These are phyloP conservation scores for Nepenthes alata DNA, from an alignment of 179 eudicot genomes.

Conservation along the genomic window DNA sequence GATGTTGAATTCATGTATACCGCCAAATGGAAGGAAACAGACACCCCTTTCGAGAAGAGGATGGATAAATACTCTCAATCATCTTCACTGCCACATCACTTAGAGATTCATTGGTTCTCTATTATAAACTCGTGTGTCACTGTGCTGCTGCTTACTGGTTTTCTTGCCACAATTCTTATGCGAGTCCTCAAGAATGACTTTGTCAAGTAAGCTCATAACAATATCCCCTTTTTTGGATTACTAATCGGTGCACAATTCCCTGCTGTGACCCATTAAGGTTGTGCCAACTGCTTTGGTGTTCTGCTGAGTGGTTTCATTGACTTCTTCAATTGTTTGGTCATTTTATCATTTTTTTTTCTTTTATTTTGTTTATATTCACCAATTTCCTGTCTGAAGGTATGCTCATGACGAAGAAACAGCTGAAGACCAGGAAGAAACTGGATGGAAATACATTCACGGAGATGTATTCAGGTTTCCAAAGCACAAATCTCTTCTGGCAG, in stretches of 20 bases:
- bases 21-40: conserved; percentile 1
- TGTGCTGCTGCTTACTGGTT: background rate
- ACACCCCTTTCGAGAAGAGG: conserved; percentile 2
- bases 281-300: background rate
- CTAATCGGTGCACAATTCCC: background rate
- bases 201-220: background rate
- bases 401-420: conserved; percentile 3
- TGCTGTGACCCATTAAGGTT: background rate
- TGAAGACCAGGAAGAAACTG: conserved; percentile 3
- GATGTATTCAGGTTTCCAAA: conserved; percentile 3
- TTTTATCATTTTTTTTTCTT: background rate
- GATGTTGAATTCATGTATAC: conserved; percentile 2
- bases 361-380: background rate
- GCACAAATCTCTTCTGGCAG: conserved; percentile 1
- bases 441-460: conserved; percentile 3
- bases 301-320: background rate
- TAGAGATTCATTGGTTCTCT: conserved; percentile 4
- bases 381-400: background rate
- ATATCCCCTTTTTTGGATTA: background rate
- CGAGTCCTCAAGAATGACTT: conserved; percentile 2
- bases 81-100: background rate
- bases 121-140: conserved; percentile 3
- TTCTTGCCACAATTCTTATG: conserved; percentile 3
- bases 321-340: background rate
- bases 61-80: conserved; percentile 2